Evolutionary conservation across 1,284 basidiomycete genomes (phyloP).

Genomic region (Cutaneotrichosporon spelunceum): DNA sequence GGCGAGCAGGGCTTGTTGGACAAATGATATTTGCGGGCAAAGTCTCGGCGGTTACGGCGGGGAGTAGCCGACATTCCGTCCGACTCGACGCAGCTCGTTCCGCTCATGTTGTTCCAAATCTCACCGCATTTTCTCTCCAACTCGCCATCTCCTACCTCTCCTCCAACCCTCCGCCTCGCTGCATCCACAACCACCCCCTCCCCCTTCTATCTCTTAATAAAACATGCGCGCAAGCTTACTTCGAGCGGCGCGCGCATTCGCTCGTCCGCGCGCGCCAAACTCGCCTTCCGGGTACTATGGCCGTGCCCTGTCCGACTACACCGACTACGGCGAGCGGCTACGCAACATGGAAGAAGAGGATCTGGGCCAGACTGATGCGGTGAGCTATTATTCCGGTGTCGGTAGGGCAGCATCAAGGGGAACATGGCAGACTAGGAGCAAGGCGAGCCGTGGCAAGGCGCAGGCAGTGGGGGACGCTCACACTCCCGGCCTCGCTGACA

Average conservation of each 20-base stretch:
- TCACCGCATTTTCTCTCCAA: not conserved
- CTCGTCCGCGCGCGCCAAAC: conserved; percentile 1
- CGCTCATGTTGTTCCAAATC: not conserved
- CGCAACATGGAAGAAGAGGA: conserved; percentile 14
- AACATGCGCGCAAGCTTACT: not conserved
- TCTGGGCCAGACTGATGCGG: conserved; percentile 15
- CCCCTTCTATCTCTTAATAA: too few relatives aligned
- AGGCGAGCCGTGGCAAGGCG: not conserved
- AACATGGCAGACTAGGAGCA: not conserved
- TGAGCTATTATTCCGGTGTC: not conserved
- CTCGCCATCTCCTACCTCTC: not conserved
- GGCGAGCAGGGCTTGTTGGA: too few relatives aligned
- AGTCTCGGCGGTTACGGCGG: not conserved
- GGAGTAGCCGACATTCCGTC: not conserved
- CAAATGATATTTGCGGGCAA: not conserved
- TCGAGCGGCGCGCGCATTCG: not conserved
- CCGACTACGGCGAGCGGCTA: conserved; percentile 1
- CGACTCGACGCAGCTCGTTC: not conserved
- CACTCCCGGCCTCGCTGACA: too few relatives aligned
- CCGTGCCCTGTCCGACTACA: not conserved
- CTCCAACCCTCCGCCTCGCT: not conserved
- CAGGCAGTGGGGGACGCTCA: not conserved
- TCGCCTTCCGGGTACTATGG: not conserved
- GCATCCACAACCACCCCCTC: not conserved
- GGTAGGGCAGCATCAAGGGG: not conserved